Evolutionary conservation across 2,329 filamentous ascomycete genomes (phyloP), one percentile per base, ranked within the genome.

Genomic region (Fusarium nanum): DNA sequence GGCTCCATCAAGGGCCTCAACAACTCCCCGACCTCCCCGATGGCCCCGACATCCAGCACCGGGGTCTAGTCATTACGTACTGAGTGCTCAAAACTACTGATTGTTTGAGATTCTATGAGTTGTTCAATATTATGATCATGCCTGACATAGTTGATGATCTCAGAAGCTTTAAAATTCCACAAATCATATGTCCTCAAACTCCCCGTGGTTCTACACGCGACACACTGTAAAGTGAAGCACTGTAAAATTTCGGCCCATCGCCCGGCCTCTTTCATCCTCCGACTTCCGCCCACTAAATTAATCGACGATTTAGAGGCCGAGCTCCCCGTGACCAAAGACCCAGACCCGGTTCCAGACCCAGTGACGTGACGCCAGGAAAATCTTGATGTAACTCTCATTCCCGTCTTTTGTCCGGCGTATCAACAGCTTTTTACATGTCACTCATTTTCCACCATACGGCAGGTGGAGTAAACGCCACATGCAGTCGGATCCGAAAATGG

Each of bases 11-110:
- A 56, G 45, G 42, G 56, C 64, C n/a, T 34, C 30, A 45, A 45
- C 56, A 71, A 71, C 69, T 71, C 69, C 69, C 67, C 67, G 67
- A 70, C 66, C 66, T 70, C 67, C 67, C 69, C 67, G 65, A 68
- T 59, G 58, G 67, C 65, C 65, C 68, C 68, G 68, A 71, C 28
- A 61, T 53, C 68, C 68, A 56, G 48, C 49, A 49, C 63, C 37
- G 41, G 58, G 64, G 47, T 49, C 30, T n/a, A 13, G 27, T 46
- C 30, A 64, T 68, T 68, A 64, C 64, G 60, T 68, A 68, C 47
- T 25, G 27, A n/a, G 25, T 12, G 27, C 18, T 22, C 32, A 22
- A 12, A 40, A n/a, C 32, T 20, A 16, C 34, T 52, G 22, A 27
- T 25, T 37, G 34, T 37, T 37, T 37, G 34, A 37, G 18, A 37